Evolutionary conservation across 2,329 filamentous ascomycete genomes (phyloP), one percentile per base, ranked within the genome.

Genomic region (Sarocladiaceae sp.): DNA sequence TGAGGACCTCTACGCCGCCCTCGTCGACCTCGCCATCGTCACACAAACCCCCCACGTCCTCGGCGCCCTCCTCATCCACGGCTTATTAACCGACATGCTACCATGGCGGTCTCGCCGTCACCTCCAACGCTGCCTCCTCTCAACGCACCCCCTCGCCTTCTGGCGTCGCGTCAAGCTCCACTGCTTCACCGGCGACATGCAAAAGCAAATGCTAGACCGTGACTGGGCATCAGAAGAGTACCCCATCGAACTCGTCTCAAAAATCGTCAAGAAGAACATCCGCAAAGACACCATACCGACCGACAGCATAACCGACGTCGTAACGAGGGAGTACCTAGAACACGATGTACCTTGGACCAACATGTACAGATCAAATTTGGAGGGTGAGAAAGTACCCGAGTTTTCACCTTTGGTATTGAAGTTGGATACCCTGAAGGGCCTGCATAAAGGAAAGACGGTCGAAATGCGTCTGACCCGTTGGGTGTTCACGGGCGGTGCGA

Each of bases 11-110:
- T 75, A 71, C 57, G 55, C 65, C 31, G 55, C 63, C 12, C 66
- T 79, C 44, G 68, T 74, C 53, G 54, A 60, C 6, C 59, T 74
- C 22, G 68, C 70, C 13, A 63, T 68, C 55, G 55, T 51, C 17
- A 56, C 63, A 2, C 64, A 62, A 35, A 63, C 67, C 18, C 58
- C 64, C 10, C 57, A 60, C 49, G 59, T 63, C 20, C 59, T 71
- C 1, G 65, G 63, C 33, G 60, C 61, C 29, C 37, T 64, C 17
- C 61, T 67, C 52, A 67, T 70, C 53, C 64, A 71, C 55, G 67
- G 58, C 28, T 57, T 63, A 18, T 57, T 68, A 4, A 53, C 59
- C 22, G 65, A 66, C 53, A 62, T 61, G 31, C 59, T 70, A n/a
- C 58, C 60, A 20, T 55, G 53, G 20, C 36, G 47, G 0, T 54